Percentiles rank a stretch among this genome's conserved stretches.
These are phyloP conservation scores for Capronia epimyces DNA, from an alignment of 2,329 filamentous ascomycete species.

Conservation along the genomic window DNA sequence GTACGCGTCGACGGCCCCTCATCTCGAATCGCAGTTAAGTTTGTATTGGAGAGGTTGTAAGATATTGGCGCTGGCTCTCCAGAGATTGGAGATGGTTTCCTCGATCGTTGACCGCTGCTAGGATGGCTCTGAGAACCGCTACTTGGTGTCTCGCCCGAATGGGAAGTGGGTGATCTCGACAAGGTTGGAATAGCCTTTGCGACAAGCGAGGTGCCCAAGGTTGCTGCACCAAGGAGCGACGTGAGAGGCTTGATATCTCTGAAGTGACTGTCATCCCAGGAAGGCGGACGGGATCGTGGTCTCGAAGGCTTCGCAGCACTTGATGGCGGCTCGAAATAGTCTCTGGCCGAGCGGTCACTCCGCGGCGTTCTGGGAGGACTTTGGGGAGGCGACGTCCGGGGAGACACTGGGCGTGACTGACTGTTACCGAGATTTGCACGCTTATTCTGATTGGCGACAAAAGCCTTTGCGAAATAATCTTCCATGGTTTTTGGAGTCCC, in stretches of 20 bases:
- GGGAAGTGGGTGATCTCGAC: slow-evolving; percentile 20
- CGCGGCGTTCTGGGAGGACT: slow-evolving; percentile 29
- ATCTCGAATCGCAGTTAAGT: slow-evolving; percentile 16
- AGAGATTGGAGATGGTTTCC: slow-evolving; percentile 22
- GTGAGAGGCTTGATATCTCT: slow-evolving; percentile 25
- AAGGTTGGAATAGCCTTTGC: slow-evolving; percentile 22
- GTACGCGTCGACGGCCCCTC: slow-evolving; percentile 8
- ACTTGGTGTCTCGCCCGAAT: slow-evolving; percentile 16
- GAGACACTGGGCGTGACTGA: slow-evolving; percentile 25
- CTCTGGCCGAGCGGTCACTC: slow-evolving; percentile 14
- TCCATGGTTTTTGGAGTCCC: slow-evolving; percentile 23
- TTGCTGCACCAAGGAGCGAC: slow-evolving; percentile 26
- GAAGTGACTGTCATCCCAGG: slow-evolving; percentile 23
- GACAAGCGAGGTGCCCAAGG: slow-evolving; percentile 24
- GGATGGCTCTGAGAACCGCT: slow-evolving; percentile 18
- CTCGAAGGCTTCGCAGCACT: slow-evolving; percentile 13
- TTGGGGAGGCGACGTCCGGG: slow-evolving; percentile 27
- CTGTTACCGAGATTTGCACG: slow-evolving; percentile 2
- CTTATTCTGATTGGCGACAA: slow-evolving; percentile 22
- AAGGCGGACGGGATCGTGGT: slow-evolving; percentile 22
- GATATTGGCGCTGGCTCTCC: slow-evolving; percentile 10
- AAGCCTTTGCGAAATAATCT: slow-evolving; percentile 25
- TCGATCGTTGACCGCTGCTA: slow-evolving; percentile 21
- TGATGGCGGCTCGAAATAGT: slow-evolving; percentile 21
- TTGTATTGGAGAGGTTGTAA: slow-evolving; percentile 11